Evolutionary conservation across 345 rosid genomes (phyloP).

Genomic region (Murraya paniculata): DNA sequence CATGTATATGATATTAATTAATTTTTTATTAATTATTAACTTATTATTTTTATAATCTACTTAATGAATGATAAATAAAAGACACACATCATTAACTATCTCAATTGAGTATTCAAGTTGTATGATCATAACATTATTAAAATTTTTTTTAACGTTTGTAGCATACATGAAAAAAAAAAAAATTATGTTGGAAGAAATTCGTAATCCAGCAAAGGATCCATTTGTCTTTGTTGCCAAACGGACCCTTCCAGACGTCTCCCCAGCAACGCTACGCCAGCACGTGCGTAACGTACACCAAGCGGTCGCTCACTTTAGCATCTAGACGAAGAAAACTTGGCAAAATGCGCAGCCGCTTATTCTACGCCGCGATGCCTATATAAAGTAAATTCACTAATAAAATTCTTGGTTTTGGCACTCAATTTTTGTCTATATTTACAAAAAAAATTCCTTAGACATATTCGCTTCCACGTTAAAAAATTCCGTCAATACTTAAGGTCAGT

Average conservation of each 20-base stretch:
- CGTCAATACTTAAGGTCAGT: conserved; percentile 11
- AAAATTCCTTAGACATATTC: background rate
- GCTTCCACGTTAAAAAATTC: background rate
- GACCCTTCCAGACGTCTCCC: background rate
- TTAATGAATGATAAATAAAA: too few species aligned
- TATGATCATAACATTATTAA: too few species aligned
- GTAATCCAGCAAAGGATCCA: background rate
- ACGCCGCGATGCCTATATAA: conserved; percentile 13
- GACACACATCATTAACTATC: too few species aligned
- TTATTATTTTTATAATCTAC: too few species aligned
- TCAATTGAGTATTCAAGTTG: too few species aligned
- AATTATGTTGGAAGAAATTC: background rate
- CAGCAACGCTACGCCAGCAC: background rate
- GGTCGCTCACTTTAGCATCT: background rate
- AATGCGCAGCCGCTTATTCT: conserved; percentile 21
- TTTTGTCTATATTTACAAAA: background rate
- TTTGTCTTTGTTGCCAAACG: background rate
- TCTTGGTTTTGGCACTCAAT: background rate
- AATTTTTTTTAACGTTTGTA: background rate
- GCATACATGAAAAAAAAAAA: too few species aligned
- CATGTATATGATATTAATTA: too few species aligned
- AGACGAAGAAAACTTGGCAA: background rate
- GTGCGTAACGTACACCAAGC: background rate
- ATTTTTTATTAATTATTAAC: too few species aligned
- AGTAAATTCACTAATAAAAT: background rate